phyloP scores from a whole-genome alignment of 768 basidiomycete species.

The Panus rudis region DNA sequence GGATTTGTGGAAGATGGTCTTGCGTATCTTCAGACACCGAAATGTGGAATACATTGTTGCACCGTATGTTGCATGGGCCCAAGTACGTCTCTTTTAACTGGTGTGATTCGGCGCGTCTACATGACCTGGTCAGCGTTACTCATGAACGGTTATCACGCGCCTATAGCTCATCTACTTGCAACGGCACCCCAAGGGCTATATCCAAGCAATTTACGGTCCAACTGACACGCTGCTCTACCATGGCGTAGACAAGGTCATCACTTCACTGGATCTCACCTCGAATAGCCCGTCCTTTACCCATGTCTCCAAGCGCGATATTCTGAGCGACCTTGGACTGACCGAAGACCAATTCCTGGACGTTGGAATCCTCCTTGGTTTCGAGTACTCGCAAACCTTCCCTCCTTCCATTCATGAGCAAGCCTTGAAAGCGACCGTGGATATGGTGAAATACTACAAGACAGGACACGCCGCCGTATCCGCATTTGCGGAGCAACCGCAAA shows the following conservation, averaged over 20 bases:
- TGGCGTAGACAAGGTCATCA: slow-evolving; percentile 83
- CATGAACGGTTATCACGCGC: slow-evolving; percentile 3
- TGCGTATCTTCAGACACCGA: slow-evolving; percentile 88
- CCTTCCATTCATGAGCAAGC: slow-evolving; percentile 76
- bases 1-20: slow-evolving; percentile 92
- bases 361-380: slow-evolving; percentile 86
- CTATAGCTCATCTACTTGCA: slow-evolving; percentile 87
- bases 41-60: slow-evolving; percentile 96
- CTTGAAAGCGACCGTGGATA: slow-evolving; percentile 80
- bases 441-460: slow-evolving; percentile 89
- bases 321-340: slow-evolving; percentile 55
- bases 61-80: slow-evolving; percentile 92
- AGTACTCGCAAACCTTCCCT: slow-evolving; percentile 74
- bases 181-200: slow-evolving; percentile 87
- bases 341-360: slow-evolving; percentile 96
- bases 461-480: slow-evolving; percentile 76
- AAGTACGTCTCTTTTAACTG: slow-evolving; percentile 49
- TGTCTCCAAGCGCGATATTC: slow-evolving; percentile 71
- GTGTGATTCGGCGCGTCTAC: slow-evolving; percentile 3
- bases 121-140: slow-evolving; percentile 1
- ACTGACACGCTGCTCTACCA: slow-evolving; percentile 89
- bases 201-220: slow-evolving; percentile 89
- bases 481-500: slow-evolving; percentile 73
- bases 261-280: slow-evolving; percentile 71
- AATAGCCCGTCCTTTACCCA: slow-evolving; percentile 71